Evolutionary conservation across 352 stramenopile genomes (phyloP), one percentile per base, ranked within the genome.

Genomic region (Pythium utonaiense): DNA sequence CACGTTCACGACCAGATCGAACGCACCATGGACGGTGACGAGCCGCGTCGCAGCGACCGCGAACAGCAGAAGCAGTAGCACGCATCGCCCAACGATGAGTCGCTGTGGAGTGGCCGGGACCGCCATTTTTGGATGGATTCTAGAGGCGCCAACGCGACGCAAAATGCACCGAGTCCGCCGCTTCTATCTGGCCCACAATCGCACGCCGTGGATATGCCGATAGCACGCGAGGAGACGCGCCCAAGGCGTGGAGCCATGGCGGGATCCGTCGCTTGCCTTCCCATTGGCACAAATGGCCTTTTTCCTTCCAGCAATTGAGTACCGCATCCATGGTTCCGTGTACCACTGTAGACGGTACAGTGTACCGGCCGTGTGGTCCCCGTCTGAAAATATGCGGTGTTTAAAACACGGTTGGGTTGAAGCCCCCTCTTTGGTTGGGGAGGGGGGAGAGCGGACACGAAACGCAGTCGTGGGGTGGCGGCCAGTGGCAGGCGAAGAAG

Each of bases 381-480:
- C 30, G 25, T 51, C 44, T 31, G 8, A 52, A 50, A 52, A 52
- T 25, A 54, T n/a, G 24, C 19, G 13, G 30, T 44, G 51, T 44
- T 57, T 57, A 47, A 57, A 57, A 47, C 51, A 44, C 19, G n/a
- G 17, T 57, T 47, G 51, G 30, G n/a, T 57, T 42, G 28, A 55
- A 42, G 19, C 27, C 27, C 44, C 44, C 13, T 31, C 21, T 34
- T 54, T 54, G 34, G 34, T 47, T 44, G 51, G 51, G 51, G 38
- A 57, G 51, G 28, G 51, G 21, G 34, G 51, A 47, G 36, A 19
- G 36, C 40, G 40, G 38, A 57, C 36, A 57, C 51, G 16, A 9
- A 54, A 27, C 36, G 8, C 42, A 50, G 42, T 50, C 22, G 44
- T 56, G 31, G 19, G 30, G 31, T 54, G 48, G 48, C 48, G 48